Percentiles rank a stretch among this genome's conserved stretches.
phyloP scores from a whole-genome alignment of 2,329 filamentous ascomycete genomes.

The Fusarium sp. region DNA sequence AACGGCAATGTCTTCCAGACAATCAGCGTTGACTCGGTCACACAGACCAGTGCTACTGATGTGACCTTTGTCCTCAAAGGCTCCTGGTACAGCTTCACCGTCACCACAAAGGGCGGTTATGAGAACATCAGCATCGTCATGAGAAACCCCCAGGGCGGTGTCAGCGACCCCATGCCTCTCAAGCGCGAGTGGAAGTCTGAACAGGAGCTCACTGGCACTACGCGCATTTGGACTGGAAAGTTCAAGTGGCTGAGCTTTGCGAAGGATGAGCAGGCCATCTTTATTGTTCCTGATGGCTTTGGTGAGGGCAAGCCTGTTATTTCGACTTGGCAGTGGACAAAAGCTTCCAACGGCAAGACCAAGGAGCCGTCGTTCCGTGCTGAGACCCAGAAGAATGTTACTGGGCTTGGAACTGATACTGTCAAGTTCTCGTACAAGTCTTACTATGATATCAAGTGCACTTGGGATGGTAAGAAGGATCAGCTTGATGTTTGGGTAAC shows the following conservation, averaged over 20 bases:
- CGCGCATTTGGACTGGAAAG: conserved; percentile 35
- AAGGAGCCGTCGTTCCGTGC: conserved; percentile 14
- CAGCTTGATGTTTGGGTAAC: conserved; percentile 19
- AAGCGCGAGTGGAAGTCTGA: conserved; percentile 25
- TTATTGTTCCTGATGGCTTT: conserved; percentile 33
- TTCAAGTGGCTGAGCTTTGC: conserved; percentile 24
- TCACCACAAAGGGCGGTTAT: conserved; percentile 22
- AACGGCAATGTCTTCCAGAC: conserved; percentile 32
- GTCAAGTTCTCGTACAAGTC: conserved; percentile 17
- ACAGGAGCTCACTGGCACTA: background rate
- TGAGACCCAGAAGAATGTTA: background rate
- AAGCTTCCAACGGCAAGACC: background rate
- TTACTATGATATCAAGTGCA: conserved; percentile 25
- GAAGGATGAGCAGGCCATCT: conserved; percentile 24
- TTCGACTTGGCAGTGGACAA: conserved; percentile 30
- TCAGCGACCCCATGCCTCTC: background rate
- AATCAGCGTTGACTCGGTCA: background rate
- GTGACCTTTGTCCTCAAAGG: conserved; percentile 15
- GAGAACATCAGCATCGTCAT: conserved; percentile 20
- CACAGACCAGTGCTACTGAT: background rate
- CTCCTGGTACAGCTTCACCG: conserved; percentile 7
- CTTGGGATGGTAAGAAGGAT: conserved; percentile 21
- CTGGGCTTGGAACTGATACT: background rate
- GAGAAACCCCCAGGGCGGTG: background rate
- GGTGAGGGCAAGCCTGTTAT: conserved; percentile 31